phyloP scores from a whole-genome alignment of 495 filamentous ascomycete species.

The Annulohypoxylon moriforme region DNA sequence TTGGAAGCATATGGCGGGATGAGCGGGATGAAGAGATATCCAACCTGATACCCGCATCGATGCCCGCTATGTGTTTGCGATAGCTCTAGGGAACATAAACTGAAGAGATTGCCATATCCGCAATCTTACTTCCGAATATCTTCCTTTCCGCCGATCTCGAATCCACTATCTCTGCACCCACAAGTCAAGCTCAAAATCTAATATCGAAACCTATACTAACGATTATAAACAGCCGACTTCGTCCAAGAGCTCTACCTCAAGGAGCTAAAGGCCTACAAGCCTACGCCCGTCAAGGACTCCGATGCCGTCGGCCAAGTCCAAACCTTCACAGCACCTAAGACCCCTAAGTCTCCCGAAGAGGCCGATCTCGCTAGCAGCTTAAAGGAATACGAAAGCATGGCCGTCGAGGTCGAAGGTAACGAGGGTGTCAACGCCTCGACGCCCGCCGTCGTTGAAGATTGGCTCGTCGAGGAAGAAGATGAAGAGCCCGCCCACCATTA shows the following conservation, averaged over 20 bases:
- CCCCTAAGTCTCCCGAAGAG: constrained; percentile 91
- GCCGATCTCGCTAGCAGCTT: constrained; percentile 87
- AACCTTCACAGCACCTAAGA: constrained; percentile 80
- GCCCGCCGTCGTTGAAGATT: constrained; percentile 59
- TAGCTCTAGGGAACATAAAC: neutral
- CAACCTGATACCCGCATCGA: neutral
- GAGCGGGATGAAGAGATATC: neutral
- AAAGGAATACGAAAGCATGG: constrained; percentile 90
- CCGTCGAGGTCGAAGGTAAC: constrained; percentile 95
- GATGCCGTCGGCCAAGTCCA: constrained; percentile 93
- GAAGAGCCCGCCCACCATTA: constrained; percentile 55
- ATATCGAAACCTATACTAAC: constrained; percentile 16
- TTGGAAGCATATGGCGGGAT: neutral
- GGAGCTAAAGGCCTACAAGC: constrained; percentile 94
- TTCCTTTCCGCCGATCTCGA: neutral
- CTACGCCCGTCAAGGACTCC: constrained; percentile 79
- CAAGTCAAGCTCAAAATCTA: neutral
- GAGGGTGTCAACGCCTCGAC: constrained; percentile 53
- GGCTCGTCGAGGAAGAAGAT: constrained; percentile 63
- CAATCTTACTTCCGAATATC: neutral
- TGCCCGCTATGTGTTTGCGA: neutral
- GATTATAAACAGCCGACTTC: constrained; percentile 75
- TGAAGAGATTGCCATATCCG: neutral
- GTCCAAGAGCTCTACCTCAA: constrained; percentile 97
- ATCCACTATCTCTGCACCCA: neutral